Percentiles rank a stretch among this genome's conserved stretches.
phyloP scores from a whole-genome alignment of 2,329 filamentous ascomycete genomes.

The Cladosporium sp. region DNA sequence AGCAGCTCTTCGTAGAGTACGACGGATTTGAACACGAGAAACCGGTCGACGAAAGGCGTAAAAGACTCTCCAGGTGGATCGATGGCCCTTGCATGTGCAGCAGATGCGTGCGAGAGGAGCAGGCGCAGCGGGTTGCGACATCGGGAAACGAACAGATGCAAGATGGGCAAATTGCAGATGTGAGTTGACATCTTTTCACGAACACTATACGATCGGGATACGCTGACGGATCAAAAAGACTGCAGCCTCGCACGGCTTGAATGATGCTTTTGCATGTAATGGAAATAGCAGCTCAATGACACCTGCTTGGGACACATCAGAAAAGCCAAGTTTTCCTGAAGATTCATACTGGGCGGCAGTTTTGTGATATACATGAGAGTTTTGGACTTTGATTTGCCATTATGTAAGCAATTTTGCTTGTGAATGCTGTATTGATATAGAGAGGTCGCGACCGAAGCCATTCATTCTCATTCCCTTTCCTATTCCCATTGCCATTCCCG shows the following conservation, averaged over 20 bases:
- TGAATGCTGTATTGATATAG: background rate
- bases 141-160: background rate
- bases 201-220: background rate
- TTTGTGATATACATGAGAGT: background rate
- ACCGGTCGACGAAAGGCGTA: slow-evolving; percentile 23
- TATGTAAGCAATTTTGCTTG: background rate
- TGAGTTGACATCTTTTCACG: background rate
- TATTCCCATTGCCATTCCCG: no score
- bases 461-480: no score
- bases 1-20: slow-evolving; percentile 36
- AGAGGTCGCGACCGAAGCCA: no score
- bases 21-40: slow-evolving; percentile 27
- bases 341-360: background rate
- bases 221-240: background rate
- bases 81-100: slow-evolving; percentile 31
- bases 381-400: background rate
- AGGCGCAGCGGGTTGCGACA: background rate
- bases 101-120: slow-evolving; percentile 31
- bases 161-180: background rate
- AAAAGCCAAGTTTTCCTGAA: background rate
- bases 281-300: background rate
- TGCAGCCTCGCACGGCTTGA: background rate
- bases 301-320: slow-evolving; percentile 10
- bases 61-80: slow-evolving; percentile 29
- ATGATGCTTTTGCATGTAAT: background rate